Evolutionary conservation across 441 rosid species (phyloP).

Genomic region (Pelargonium myrrhifolium): DNA sequence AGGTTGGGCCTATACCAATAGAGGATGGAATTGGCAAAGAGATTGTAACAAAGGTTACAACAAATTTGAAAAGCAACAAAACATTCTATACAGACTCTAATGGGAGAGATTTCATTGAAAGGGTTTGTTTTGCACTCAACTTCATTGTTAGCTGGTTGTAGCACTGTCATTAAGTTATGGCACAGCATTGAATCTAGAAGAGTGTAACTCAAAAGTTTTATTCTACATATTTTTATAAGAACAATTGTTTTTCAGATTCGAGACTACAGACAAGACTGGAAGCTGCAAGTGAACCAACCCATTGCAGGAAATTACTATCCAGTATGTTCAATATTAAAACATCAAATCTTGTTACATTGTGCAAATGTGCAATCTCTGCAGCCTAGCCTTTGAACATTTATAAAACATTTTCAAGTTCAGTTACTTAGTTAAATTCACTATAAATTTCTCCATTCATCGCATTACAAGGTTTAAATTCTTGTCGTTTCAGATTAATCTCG

Average conservation of each 20-base stretch:
- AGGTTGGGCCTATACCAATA: constrained; percentile 88
- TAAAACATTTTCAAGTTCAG: no score
- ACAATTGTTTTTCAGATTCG: constrained; percentile 55
- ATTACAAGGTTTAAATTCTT: constrained; percentile 6
- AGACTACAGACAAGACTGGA: constrained; percentile 88
- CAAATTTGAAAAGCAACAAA: constrained; percentile 53
- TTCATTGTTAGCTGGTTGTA: not conserved
- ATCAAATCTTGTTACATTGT: no score
- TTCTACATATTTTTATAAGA: not conserved
- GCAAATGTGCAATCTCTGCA: no score
- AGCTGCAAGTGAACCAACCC: constrained; percentile 88
- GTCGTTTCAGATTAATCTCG: constrained; percentile 70
- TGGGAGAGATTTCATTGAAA: constrained; percentile 91
- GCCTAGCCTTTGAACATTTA: no score
- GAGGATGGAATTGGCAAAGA: constrained; percentile 88
- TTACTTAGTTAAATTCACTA: no score
- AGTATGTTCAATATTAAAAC: constrained; percentile 36
- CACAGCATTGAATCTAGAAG: no score
- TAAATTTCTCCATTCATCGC: not conserved
- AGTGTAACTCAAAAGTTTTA: not conserved
- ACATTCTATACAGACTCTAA: constrained; percentile 96
- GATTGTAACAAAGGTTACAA: constrained; percentile 69
- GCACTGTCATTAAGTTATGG: not conserved
- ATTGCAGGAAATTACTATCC: constrained; percentile 97
- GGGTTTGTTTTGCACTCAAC: constrained; percentile 45